Evolutionary conservation across 2,329 filamentous ascomycete species (phyloP).

Genomic region (Shiraia bambusicola): DNA sequence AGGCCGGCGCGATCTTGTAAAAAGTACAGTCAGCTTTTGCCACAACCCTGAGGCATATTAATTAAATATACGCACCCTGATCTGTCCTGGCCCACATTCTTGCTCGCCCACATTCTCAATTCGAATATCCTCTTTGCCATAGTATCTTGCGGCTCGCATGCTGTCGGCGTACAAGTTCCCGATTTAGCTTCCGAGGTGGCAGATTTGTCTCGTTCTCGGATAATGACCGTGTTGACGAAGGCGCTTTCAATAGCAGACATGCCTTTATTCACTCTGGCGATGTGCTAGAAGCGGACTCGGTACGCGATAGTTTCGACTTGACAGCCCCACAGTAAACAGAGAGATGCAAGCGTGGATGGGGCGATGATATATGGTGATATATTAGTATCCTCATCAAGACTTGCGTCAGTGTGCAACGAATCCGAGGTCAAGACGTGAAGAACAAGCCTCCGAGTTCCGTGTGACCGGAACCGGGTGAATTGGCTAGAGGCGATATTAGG

Average conservation of each 20-base stretch:
- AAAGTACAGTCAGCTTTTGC: not conserved
- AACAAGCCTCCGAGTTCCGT: conserved; percentile 4
- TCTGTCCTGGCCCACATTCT: conserved; percentile 52
- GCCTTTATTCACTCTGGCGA: conserved; percentile 2
- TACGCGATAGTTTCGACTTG: too few relatives aligned
- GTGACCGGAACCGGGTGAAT: conserved; percentile 7
- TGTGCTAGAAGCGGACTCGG: not conserved
- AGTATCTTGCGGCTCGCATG: conserved; percentile 59
- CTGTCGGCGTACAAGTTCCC: conserved; percentile 1
- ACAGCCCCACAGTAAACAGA: not conserved
- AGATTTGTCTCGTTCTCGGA: conserved; percentile 7
- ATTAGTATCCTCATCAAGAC: conserved; percentile 5
- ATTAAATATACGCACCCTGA: conserved; percentile 42
- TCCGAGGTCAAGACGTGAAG: conserved; percentile 1
- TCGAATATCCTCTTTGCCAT: conserved; percentile 58
- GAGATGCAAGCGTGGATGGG: too few relatives aligned
- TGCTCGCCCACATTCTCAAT: conserved; percentile 55
- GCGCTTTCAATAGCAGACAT: conserved; percentile 36
- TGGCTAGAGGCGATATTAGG: not conserved
- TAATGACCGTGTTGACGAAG: conserved; percentile 32
- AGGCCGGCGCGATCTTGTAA: conserved; percentile 46
- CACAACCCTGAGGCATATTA: not conserved
- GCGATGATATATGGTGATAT: too few relatives aligned
- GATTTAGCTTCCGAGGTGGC: conserved; percentile 7
- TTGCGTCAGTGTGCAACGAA: conserved; percentile 8